Evolutionary conservation across 257 asterid species (phyloP), one percentile per base, ranked within the genome.

Genomic region (Catharanthus roseus): DNA sequence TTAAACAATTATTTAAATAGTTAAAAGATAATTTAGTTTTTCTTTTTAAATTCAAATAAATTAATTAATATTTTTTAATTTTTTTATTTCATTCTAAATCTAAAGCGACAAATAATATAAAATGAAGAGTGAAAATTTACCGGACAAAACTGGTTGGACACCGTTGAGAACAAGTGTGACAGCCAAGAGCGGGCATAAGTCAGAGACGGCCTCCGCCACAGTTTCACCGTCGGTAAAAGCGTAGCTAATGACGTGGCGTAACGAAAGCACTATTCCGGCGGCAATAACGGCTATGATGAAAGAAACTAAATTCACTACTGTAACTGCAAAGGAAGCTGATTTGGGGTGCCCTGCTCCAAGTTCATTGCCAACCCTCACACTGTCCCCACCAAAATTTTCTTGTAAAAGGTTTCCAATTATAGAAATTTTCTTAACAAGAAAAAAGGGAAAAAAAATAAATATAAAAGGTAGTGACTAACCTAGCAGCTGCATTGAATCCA

Each of bases 401-500:
- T 38, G 42, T 38, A 3, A 8, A 38, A 8, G 42, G 8, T n/a
- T n/a, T 3, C 42, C 5, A 38, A 38, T 38, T 38, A 38, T 38
- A 38, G 8, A 38, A 38, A 38, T 38, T n/a, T n/a, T n/a, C n/a
- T n/a, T n/a, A n/a, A n/a, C n/a, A n/a, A n/a, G n/a, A n/a, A n/a
- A n/a, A n/a, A n/a, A n/a, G n/a, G n/a, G n/a, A n/a, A n/a, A n/a
- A n/a, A n/a, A n/a, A 38, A 8, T 38, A 38, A 38, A 38, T 38
- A 38, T 38, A 38, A 38, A 38, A 38, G 42, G n/a, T n/a, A 38
- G 42, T 8, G 42, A 68, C 69, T 5, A 1, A 77, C 86, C 86
- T 82, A 3, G 81, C 79, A 19, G 86, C 86, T 38, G 86, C 86
- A 78, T 82, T 82, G 71, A 82, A 82, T 34, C 83, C 86, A 31